Evolutionary conservation across 2,329 filamentous ascomycete species (phyloP), one percentile per base, ranked within the genome.

Genomic region (Fusarium mexicanum): DNA sequence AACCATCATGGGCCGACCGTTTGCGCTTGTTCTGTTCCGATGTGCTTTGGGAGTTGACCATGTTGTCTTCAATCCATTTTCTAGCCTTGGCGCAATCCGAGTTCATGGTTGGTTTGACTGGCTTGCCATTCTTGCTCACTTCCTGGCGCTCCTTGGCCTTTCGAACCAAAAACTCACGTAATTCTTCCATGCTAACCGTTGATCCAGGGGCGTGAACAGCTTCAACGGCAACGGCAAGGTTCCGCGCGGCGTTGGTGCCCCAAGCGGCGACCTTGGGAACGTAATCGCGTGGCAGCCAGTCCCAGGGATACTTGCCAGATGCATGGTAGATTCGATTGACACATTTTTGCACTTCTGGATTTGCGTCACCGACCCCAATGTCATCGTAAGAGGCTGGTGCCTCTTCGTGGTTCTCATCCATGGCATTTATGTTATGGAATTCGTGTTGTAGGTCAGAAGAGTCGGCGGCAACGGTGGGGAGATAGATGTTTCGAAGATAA

Each of bases 211-310:
- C 5, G 13, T 58, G 61, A 6, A 60, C 40, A n/a, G 31, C 20
- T 16, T 53, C 46, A n/a, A 68, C 63, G 4, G 37, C 63, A 17
- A 20, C 2, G 14, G 53, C 26, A 10, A 67, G n/a, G 18, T 33
- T 47, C n/a, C 14, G 4, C 8, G 41, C 40, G 16, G 40, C 26
- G 17, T 26, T 37, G 17, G 11, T 12, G 2, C 22, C 41, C 46
- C 63, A 67, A 20, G 50, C 13, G 5, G 47, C 11, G 24, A 47
- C 20, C 12, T 20, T 50, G 7, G 51, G 64, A 7, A 33, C 16
- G n/a, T 51, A 67, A 18, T 67, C 22, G 6, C 13, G 20, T 5
- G 62, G 64, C 11, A 67, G 33, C 64, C 38, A 67, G 24, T 67
- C 62, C 51, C 44, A 60, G 22, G 62, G 64, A 55, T 64, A 60